phyloP scores from a whole-genome alignment of 768 basidiomycete genomes.

The Suillus placidus region DNA sequence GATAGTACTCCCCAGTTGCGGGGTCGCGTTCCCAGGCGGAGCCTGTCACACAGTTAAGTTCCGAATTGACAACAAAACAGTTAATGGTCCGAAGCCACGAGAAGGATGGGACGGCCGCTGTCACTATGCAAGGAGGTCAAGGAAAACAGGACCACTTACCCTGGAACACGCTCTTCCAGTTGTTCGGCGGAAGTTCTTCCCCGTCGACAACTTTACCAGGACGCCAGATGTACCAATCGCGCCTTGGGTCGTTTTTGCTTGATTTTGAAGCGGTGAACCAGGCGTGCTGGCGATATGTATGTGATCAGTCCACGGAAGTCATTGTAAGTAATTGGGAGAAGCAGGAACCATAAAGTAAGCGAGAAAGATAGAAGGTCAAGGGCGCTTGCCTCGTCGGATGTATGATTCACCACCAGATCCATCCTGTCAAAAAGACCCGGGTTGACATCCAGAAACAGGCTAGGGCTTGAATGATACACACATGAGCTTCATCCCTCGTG shows the following conservation, averaged over 20 bases:
- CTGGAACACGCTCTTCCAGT: slow-evolving; percentile 72
- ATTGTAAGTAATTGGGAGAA: slow-evolving; percentile 11
- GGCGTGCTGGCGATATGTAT: slow-evolving; percentile 48
- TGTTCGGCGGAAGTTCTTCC: slow-evolving; percentile 64
- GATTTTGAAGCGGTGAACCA: slow-evolving; percentile 69
- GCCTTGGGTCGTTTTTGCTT: slow-evolving; percentile 55
- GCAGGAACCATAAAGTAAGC: not conserved
- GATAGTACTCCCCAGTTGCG: slow-evolving; percentile 67
- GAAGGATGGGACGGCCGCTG: too few species aligned
- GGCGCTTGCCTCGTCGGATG: slow-evolving; percentile 57
- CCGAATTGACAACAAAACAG: not conserved
- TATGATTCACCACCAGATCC: slow-evolving; percentile 79
- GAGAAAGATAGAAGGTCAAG: not conserved
- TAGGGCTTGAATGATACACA: slow-evolving; percentile 30
- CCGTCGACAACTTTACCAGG: slow-evolving; percentile 58
- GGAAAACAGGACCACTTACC: slow-evolving; percentile 37
- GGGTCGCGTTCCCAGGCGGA: slow-evolving; percentile 76
- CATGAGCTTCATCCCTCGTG: slow-evolving; percentile 73
- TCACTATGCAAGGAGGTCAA: not conserved
- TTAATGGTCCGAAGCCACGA: not conserved
- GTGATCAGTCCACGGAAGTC: slow-evolving; percentile 8
- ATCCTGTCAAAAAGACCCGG: slow-evolving; percentile 45
- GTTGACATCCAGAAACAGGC: slow-evolving; percentile 13
- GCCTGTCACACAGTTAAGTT: slow-evolving; percentile 36
- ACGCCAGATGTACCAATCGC: slow-evolving; percentile 81